phyloP scores from a whole-genome alignment of 208 protist species.

The Crithidia bombi region DNA sequence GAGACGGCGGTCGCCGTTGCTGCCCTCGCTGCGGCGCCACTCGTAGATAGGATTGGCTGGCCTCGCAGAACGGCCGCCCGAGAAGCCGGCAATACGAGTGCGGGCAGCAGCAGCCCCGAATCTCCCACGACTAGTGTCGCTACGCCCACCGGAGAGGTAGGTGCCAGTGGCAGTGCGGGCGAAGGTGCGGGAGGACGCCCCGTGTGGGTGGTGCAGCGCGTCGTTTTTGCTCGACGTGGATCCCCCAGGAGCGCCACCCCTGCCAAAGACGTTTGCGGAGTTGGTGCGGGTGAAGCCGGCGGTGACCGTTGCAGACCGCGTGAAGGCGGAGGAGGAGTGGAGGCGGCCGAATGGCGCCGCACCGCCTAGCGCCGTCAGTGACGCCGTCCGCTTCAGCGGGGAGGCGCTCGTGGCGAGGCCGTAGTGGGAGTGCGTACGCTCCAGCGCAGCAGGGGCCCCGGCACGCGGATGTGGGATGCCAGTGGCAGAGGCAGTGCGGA shows the following conservation, averaged over 20 bases:
- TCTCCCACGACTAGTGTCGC: too few relatives aligned
- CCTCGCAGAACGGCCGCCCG: neutral
- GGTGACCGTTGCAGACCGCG: constrained; percentile 25
- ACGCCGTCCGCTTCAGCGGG: constrained; percentile 36
- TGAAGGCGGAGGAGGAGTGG: constrained; percentile 10
- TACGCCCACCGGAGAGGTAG: neutral
- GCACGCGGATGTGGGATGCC: neutral
- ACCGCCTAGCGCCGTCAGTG: constrained; percentile 12
- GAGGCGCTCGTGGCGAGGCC: neutral
- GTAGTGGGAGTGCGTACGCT: constrained; percentile 24
- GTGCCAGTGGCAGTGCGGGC: constrained; percentile 41
- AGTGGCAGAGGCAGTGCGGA: neutral
- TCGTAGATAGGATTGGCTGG: too few relatives aligned
- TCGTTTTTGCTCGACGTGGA: neutral
- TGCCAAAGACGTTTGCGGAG: constrained; percentile 5
- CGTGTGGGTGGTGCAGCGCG: neutral
- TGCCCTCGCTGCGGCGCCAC: too few relatives aligned
- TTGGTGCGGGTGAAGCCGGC: constrained; percentile 8
- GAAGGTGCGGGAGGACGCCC: constrained; percentile 8
- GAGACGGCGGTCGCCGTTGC: neutral
- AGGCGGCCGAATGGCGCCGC: constrained; percentile 19
- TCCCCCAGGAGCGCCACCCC: neutral
- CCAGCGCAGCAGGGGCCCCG: neutral
- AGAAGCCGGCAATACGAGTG: neutral
- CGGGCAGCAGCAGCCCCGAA: neutral